phyloP scores from a whole-genome alignment of 306 rosid genomes.

The Cotoneaster glaucophyllus region DNA sequence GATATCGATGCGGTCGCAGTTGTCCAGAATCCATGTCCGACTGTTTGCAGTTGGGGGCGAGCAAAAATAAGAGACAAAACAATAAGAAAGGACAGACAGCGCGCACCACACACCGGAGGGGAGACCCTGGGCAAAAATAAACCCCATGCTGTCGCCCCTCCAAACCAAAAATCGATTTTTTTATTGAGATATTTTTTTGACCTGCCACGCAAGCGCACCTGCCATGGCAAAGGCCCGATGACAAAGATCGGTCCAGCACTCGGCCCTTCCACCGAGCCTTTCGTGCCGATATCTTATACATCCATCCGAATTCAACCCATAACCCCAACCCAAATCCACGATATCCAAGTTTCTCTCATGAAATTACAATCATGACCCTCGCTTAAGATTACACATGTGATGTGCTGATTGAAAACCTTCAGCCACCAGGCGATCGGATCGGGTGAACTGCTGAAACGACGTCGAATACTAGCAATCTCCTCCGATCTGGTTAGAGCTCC shows the following conservation, averaged over 20 bases:
- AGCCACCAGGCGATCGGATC: background rate
- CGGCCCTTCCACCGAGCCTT: background rate
- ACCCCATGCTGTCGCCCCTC: slow-evolving; percentile 62
- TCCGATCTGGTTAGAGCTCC: background rate
- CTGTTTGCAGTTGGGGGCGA: background rate
- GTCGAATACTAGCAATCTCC: background rate
- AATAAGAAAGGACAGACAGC: slow-evolving; percentile 12
- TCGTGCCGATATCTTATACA: slow-evolving; percentile 12
- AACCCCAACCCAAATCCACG: too few relatives aligned
- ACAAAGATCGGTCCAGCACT: slow-evolving; percentile 33
- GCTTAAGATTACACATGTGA: too few relatives aligned
- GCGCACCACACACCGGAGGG: slow-evolving; percentile 22
- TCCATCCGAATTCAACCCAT: background rate
- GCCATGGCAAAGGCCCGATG: slow-evolving; percentile 94
- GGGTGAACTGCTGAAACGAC: background rate
- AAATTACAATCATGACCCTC: background rate
- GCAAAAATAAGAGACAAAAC: background rate
- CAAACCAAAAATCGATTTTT: slow-evolving; percentile 27
- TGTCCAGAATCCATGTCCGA: background rate
- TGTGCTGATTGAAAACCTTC: too few relatives aligned
- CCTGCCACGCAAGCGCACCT: slow-evolving; percentile 98
- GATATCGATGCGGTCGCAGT: background rate
- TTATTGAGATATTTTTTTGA: slow-evolving; percentile 43
- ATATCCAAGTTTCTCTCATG: background rate
- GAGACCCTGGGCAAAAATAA: slow-evolving; percentile 46